phyloP scores from a whole-genome alignment of 2,329 filamentous ascomycete species.

The Neonectria magnoliae region DNA sequence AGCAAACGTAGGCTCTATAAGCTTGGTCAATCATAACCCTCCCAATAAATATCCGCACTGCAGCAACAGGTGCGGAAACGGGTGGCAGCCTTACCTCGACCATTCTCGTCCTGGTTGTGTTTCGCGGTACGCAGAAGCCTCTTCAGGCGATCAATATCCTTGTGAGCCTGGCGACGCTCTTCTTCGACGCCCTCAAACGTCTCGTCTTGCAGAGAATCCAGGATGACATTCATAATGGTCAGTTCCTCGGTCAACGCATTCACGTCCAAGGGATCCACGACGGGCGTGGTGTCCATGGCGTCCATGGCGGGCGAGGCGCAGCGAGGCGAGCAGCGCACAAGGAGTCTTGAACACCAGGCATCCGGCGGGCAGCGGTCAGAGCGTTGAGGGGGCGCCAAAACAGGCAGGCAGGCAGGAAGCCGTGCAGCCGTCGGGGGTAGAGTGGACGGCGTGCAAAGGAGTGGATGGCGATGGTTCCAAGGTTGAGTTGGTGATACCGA shows the following conservation, averaged over 20 bases:
- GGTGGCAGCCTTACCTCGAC: slow-evolving; percentile 21
- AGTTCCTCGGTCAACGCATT: slow-evolving; percentile 53
- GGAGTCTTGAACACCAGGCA: slow-evolving; percentile 22
- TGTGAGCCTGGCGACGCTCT: slow-evolving; percentile 41
- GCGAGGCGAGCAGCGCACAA: slow-evolving; percentile 25
- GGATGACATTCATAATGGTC: slow-evolving; percentile 53
- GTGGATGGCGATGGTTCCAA: not conserved
- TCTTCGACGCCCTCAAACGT: slow-evolving; percentile 44
- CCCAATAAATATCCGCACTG: not conserved
- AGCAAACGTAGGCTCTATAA: slow-evolving; percentile 19
- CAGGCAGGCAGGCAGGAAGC: slow-evolving; percentile 24
- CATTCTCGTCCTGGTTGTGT: slow-evolving; percentile 6
- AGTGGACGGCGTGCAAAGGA: slow-evolving; percentile 10
- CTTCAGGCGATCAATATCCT: slow-evolving; percentile 47
- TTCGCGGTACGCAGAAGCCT: slow-evolving; percentile 37
- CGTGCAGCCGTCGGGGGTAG: slow-evolving; percentile 24
- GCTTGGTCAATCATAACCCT: slow-evolving; percentile 5
- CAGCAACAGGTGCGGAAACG: not conserved
- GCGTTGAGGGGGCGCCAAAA: slow-evolving; percentile 9
- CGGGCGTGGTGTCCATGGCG: slow-evolving; percentile 11
- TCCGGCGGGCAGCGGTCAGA: slow-evolving; percentile 19
- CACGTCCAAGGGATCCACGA: slow-evolving; percentile 31
- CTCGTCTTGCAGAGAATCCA: slow-evolving; percentile 51
- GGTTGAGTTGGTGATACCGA: slow-evolving; percentile 12
- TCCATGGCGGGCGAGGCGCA: slow-evolving; percentile 25